These are phyloP conservation scores for Tulasnella sp. DNA, from an alignment of 768 basidiomycete genomes.

Conservation along the genomic window DNA sequence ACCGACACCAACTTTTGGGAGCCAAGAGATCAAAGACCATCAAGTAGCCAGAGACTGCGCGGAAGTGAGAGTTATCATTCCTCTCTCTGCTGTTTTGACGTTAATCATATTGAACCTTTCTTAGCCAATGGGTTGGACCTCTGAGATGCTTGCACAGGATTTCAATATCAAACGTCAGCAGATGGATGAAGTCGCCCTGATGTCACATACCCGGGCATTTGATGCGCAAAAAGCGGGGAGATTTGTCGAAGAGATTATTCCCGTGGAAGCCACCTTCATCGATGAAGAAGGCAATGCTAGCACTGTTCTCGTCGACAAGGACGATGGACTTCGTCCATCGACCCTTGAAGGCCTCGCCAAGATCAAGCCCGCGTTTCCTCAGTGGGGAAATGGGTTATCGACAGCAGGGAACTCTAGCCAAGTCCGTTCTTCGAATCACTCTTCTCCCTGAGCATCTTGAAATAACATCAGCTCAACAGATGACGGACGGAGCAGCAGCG, in stretches of 20 bases:
- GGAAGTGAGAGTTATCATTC: conserved; percentile 36
- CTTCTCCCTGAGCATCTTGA: not conserved
- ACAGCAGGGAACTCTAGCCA: conserved; percentile 84
- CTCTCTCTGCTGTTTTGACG: not conserved
- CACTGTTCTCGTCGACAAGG: conserved; percentile 43
- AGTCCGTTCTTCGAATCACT: conserved; percentile 13
- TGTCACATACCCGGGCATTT: conserved; percentile 55
- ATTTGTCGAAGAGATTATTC: conserved; percentile 84
- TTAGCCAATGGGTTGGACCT: conserved; percentile 74
- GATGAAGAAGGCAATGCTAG: conserved; percentile 20
- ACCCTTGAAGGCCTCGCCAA: conserved; percentile 63
- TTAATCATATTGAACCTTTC: conserved; percentile 8
- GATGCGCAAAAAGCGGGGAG: conserved; percentile 53
- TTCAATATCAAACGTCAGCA: conserved; percentile 55
- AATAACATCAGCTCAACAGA: conserved; percentile 20
- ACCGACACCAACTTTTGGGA: conserved; percentile 58
- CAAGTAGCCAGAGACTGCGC: conserved; percentile 64
- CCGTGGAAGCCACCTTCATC: conserved; percentile 39
- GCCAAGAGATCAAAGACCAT: conserved; percentile 30
- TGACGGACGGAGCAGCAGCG: conserved; percentile 88
- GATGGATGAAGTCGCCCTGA: conserved; percentile 84
- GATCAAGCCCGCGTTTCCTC: conserved; percentile 79
- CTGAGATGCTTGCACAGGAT: conserved; percentile 37
- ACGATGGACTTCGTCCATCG: conserved; percentile 87
- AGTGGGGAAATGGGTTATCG: conserved; percentile 59